A percentile compares a stretch with the other conserved stretches of the same genome.
phyloP scores from a whole-genome alignment of 352 stramenopile species.

The Pythium brachiatum region DNA sequence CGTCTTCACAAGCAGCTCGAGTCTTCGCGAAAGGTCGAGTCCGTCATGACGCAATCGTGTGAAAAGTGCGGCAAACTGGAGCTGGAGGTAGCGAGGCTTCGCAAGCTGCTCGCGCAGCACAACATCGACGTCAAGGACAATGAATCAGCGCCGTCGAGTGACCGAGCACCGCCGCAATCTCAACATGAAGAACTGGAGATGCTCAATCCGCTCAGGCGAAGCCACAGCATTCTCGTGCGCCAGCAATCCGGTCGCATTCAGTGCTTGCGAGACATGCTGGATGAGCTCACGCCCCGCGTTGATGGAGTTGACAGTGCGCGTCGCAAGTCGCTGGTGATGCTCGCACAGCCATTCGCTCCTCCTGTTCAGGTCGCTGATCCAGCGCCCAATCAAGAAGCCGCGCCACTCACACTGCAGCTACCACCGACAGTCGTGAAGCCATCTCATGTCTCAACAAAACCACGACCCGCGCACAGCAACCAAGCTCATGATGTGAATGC shows the following conservation, averaged over 20 bases:
- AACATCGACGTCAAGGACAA: slow-evolving; percentile 8
- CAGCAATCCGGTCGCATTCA: slow-evolving; percentile 28
- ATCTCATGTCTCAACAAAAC: background rate
- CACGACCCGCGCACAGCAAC: slow-evolving; percentile 1
- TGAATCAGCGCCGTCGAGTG: background rate
- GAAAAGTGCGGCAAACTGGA: slow-evolving; percentile 20
- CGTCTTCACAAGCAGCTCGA: slow-evolving; percentile 34
- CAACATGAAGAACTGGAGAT: background rate
- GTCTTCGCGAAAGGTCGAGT: background rate
- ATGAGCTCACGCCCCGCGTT: slow-evolving; percentile 22
- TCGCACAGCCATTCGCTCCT: background rate
- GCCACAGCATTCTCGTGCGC: slow-evolving; percentile 31
- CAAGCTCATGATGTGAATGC: background rate
- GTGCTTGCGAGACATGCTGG: slow-evolving; percentile 29
- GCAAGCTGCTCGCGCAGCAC: slow-evolving; percentile 7
- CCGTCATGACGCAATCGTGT: slow-evolving; percentile 1
- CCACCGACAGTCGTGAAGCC: background rate
- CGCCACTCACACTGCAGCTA: background rate
- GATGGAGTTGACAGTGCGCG: slow-evolving; percentile 8
- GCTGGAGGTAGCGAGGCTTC: slow-evolving; percentile 19
- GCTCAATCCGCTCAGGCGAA: slow-evolving; percentile 14
- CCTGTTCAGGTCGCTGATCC: background rate
- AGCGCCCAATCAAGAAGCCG: background rate
- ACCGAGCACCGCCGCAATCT: background rate
- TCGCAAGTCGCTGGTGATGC: slow-evolving; percentile 10